These are phyloP conservation scores for Didymella pomorum DNA, from an alignment of 2,329 filamentous ascomycete species.

Conservation along the genomic window DNA sequence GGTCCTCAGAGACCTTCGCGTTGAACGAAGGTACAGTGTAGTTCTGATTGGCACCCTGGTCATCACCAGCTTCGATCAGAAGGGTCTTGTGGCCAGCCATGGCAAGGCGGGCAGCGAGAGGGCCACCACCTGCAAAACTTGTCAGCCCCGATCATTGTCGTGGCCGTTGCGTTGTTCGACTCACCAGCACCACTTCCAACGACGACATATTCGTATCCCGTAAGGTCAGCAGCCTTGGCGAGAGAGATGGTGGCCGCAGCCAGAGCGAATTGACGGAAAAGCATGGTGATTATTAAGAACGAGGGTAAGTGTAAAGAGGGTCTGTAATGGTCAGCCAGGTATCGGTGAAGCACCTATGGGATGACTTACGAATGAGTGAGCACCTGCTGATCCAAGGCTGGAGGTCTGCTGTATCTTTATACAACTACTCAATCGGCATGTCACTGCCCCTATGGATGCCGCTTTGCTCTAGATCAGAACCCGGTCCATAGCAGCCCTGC, in stretches of 20 bases:
- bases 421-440: conserved; percentile 8
- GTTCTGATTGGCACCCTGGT: conserved; percentile 61
- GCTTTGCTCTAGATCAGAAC: conserved; percentile 7
- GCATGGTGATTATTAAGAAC: conserved; percentile 28
- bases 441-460: conserved; percentile 13
- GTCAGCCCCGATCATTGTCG: neutral
- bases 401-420: conserved; percentile 13
- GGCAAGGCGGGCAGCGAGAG: conserved; percentile 63
- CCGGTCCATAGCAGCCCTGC: conserved; percentile 5
- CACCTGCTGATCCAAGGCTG: conserved; percentile 13
- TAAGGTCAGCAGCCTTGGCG: conserved; percentile 40
- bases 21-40: conserved; percentile 65
- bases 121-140: conserved; percentile 30
- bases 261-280: conserved; percentile 32
- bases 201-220: conserved; percentile 67
- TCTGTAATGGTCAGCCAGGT: conserved; percentile 22
- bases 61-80: conserved; percentile 68
- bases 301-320: conserved; percentile 12
- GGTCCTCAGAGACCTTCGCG: conserved; percentile 63
- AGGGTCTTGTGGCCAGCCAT: conserved; percentile 66
- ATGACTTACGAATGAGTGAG: conserved; percentile 18
- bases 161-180: neutral
- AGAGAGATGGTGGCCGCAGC: conserved; percentile 33
- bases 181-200: conserved; percentile 60
- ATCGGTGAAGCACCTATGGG: neutral